Base-by-base conservation (phyloP, 1,284 basidiomycete genomes). In the Tausonia pullulans region DNA sequence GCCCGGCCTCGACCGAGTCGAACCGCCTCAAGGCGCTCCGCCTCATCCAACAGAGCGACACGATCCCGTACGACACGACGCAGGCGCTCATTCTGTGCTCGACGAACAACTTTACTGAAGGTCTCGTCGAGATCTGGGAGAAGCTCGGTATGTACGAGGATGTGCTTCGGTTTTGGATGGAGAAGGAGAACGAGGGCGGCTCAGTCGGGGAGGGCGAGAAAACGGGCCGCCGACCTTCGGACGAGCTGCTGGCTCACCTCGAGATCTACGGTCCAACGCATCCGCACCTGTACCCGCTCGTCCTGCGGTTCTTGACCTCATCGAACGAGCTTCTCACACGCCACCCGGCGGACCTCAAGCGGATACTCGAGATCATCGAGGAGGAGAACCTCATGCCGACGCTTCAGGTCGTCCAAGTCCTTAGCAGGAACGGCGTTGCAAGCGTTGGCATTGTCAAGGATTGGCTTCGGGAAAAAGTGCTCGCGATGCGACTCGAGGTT, bases 91-190 rank as follows among this genome's bases (percentile, higher is more conserved):
- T 98, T 53, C 81, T 99, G 0, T 98, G 94, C 77, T 88, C 92
- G 5, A 89, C 86, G 54, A 81, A 83, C 48, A 80, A 79, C 3
- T 97, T 92, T 73, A 91, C 86, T 0, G 82, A 84, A 0, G 95
- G 95, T 0, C 80, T 96, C 9, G 87, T 98, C 0, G 78, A 89
- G 8, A 79, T 98, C 0, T 98, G 93, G 87, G 95, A 98, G 77
- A 84, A 84, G 62, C 81, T 93, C 79, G 92, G 88, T 3, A 94
- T 98, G 93, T 90, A 91, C 74, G 96, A 98, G 71, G 94, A 97
- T 69, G 85, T 98, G 50, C 72, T 98, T 43, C 83, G 92, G 27
- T 93, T 90, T 78, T 93, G 87, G 85, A 95, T 95, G 82, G 87
- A 86, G 63, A 80, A 79, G 67, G 80, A 84, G 70, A 80, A 78